Evolutionary conservation across 768 basidiomycete genomes (phyloP).

Genomic region (Sporobolomyces pararoseus): DNA sequence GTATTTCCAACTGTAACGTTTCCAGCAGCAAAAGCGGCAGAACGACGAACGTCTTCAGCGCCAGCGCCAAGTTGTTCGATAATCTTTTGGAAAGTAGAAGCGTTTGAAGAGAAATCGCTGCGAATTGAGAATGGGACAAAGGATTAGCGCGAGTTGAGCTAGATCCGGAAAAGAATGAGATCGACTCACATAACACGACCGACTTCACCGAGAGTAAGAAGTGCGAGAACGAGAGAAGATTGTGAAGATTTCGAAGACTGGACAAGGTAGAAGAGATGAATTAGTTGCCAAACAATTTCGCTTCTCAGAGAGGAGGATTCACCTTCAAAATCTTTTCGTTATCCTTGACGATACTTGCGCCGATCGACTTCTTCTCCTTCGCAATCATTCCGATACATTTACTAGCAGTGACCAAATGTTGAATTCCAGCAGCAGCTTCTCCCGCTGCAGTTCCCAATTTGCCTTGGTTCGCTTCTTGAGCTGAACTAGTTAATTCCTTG

Average conservation of each 20-base stretch:
- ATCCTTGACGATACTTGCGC: constrained; percentile 77
- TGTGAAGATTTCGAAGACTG: constrained; percentile 55
- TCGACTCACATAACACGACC: constrained; percentile 77
- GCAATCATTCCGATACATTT: constrained; percentile 81
- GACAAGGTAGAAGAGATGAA: not conserved
- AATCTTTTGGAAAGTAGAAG: constrained; percentile 69
- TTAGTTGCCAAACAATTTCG: too few relatives aligned
- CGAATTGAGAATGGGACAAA: not conserved
- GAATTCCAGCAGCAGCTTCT: constrained; percentile 39
- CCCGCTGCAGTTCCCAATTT: not conserved
- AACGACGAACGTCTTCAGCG: constrained; percentile 79
- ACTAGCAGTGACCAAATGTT: constrained; percentile 62
- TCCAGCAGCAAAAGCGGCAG: constrained; percentile 88
- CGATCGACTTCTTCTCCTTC: constrained; percentile 63
- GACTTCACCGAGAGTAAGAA: constrained; percentile 86
- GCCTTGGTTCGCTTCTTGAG: constrained; percentile 1
- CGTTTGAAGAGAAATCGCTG: constrained; percentile 81
- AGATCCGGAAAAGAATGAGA: too few relatives aligned
- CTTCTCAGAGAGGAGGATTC: constrained; percentile 36
- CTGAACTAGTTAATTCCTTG: constrained; percentile 20
- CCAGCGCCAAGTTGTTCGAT: constrained; percentile 71
- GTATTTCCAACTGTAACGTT: constrained; percentile 95
- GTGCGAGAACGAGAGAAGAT: constrained; percentile 69
- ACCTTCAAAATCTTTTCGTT: constrained; percentile 80
- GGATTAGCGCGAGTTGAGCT: too few relatives aligned